phyloP scores from a whole-genome alignment of 73 alveolate genomes.

The Paramecium primaurelia region DNA sequence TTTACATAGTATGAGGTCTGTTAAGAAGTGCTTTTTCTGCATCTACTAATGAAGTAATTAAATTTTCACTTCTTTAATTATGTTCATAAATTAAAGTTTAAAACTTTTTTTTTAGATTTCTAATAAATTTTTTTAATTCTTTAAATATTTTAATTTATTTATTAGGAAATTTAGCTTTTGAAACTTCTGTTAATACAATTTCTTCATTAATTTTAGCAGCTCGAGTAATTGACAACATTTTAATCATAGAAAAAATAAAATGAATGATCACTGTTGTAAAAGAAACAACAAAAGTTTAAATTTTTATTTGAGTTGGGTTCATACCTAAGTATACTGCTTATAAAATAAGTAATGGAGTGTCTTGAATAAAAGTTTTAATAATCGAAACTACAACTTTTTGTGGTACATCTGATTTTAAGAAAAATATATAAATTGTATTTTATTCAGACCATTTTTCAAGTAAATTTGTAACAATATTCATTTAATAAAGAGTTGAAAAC shows the following conservation, averaged over 20 bases:
- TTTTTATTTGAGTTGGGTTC: background rate
- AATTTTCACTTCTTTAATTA: background rate
- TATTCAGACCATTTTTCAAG: constrained; percentile 40
- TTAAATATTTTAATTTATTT: background rate
- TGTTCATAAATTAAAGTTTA: background rate
- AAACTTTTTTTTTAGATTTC: background rate
- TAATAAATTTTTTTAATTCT: background rate
- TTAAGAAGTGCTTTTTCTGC: background rate
- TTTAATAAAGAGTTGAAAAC: constrained; percentile 23
- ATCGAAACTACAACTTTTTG: constrained; percentile 41
- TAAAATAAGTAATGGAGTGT: constrained; percentile 1
- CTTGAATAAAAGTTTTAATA: background rate
- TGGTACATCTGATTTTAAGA: background rate
- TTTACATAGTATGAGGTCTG: background rate
- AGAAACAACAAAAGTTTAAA: background rate
- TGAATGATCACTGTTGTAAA: background rate
- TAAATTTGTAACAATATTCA: constrained; percentile 26
- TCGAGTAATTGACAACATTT: constrained; percentile 5
- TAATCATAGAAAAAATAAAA: background rate
- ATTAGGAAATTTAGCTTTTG: background rate
- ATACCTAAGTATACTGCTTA: background rate
- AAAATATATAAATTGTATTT: background rate
- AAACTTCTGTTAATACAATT: background rate
- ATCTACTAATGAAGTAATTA: background rate
- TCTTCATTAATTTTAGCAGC: constrained; percentile 34